Evolutionary conservation across 2,329 filamentous ascomycete genomes (phyloP).

Genomic region (Monosporascus cannonballus): DNA sequence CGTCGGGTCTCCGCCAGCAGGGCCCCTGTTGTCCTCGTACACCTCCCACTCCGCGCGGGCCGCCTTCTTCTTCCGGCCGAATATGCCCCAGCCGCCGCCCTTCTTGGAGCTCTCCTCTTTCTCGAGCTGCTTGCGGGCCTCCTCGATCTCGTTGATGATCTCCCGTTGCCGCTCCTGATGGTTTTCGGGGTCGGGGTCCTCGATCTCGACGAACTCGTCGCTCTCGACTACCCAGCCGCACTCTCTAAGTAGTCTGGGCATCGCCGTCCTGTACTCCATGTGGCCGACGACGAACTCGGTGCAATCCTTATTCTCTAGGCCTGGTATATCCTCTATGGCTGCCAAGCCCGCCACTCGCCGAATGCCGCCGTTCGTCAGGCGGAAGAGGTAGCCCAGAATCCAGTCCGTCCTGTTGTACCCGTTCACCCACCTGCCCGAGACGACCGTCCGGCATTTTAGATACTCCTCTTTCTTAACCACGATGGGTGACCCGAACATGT

Average conservation of each 20-base stretch:
- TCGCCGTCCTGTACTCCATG: slow-evolving; percentile 92
- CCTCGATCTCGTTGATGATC: slow-evolving; percentile 93
- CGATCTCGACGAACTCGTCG: slow-evolving; percentile 93
- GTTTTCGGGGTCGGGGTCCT: slow-evolving; percentile 93
- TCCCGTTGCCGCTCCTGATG: slow-evolving; percentile 83
- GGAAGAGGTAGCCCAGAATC: slow-evolving; percentile 95
- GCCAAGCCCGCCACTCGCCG: slow-evolving; percentile 80
- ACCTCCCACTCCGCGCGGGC: slow-evolving; percentile 91
- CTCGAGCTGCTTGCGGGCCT: slow-evolving; percentile 81
- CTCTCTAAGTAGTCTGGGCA: slow-evolving; percentile 80
- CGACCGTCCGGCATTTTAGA: slow-evolving; percentile 70
- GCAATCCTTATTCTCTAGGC: slow-evolving; percentile 83
- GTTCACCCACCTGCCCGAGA: slow-evolving; percentile 90
- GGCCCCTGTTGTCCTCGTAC: slow-evolving; percentile 59
- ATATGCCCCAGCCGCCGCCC: slow-evolving; percentile 55
- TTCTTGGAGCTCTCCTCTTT: slow-evolving; percentile 65
- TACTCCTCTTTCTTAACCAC: slow-evolving; percentile 92
- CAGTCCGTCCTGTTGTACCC: slow-evolving; percentile 93
- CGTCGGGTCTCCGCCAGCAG: slow-evolving; percentile 14
- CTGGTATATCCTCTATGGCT: slow-evolving; percentile 67
- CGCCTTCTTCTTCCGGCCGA: slow-evolving; percentile 73
- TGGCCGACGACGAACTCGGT: slow-evolving; percentile 83
- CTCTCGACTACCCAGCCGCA: slow-evolving; percentile 88
- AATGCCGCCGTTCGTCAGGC: slow-evolving; percentile 87
- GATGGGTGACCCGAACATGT: slow-evolving; percentile 86